Conservation (phyloP, 495 filamentous ascomycete species). For the Hypoxylon trugodes region DNA sequence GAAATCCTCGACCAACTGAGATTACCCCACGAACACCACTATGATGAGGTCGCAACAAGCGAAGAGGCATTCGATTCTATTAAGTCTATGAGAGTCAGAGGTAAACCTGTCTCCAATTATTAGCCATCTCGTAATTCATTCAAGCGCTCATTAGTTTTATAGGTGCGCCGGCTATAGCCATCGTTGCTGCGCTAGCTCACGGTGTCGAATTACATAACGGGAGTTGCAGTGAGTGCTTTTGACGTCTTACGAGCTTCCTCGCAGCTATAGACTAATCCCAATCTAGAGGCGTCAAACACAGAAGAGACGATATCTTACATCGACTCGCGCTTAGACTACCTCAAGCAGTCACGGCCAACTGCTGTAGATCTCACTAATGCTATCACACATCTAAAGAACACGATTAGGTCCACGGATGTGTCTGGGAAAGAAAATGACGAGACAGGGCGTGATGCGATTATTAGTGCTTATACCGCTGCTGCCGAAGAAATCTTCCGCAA, state of each 20-base stretch:
- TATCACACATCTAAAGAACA: conserved; percentile 74
- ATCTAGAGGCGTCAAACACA: conserved; percentile 46
- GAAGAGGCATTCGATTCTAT: conserved; percentile 93
- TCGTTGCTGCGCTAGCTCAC: conserved; percentile 88
- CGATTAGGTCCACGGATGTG: conserved; percentile 54
- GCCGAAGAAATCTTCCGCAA: conserved; percentile 89
- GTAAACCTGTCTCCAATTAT: conserved; percentile 23
- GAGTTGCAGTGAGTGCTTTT: conserved; percentile 51
- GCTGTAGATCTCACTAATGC: conserved; percentile 95
- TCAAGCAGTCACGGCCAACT: conserved; percentile 87
- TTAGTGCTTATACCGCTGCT: conserved; percentile 72
- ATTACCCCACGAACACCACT: conserved; percentile 86
- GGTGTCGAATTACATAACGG: conserved; percentile 75
- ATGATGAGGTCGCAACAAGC: conserved; percentile 74
- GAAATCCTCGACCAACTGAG: conserved; percentile 89
- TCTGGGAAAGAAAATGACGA: conserved; percentile 43
- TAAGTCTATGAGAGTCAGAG: conserved; percentile 90
- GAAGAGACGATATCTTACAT: conserved; percentile 74
- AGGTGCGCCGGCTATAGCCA: conserved; percentile 94
- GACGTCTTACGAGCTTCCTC: not conserved
- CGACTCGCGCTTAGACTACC: conserved; percentile 76
- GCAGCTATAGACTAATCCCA: not conserved
- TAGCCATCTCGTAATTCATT: not conserved
- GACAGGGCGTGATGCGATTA: conserved; percentile 55
- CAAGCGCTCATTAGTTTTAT: conserved; percentile 3